phyloP scores from a whole-genome alignment of 2,329 filamentous ascomycete genomes.

The Trichoderma brevicompactum region DNA sequence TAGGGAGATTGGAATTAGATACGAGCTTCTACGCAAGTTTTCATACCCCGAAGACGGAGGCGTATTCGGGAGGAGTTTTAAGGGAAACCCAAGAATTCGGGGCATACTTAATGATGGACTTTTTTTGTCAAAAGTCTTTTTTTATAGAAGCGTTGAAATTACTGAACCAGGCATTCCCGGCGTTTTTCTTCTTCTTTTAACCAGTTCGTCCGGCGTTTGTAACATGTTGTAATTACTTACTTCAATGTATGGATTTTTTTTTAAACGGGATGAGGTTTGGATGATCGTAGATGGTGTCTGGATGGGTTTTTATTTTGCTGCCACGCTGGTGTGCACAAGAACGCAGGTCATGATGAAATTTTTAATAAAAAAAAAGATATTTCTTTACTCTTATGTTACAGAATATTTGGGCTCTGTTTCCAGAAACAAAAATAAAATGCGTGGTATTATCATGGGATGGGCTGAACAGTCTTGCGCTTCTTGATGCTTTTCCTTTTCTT shows the following conservation, averaged over 20 bases:
- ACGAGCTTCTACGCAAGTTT: not conserved
- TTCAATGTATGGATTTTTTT: not conserved
- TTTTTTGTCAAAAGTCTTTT: not conserved
- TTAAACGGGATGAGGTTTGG: not conserved
- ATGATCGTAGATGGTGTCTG: constrained; percentile 3
- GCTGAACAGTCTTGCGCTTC: not conserved
- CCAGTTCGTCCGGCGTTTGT: constrained; percentile 16
- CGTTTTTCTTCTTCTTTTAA: not conserved
- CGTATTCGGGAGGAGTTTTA: not conserved
- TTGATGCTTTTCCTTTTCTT: not conserved
- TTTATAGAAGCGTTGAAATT: constrained; percentile 9
- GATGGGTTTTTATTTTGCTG: not conserved
- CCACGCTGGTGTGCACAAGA: not conserved
- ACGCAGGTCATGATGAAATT: not conserved
- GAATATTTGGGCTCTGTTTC: not conserved
- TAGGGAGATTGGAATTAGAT: not conserved
- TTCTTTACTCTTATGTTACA: not conserved
- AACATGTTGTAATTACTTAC: constrained; percentile 9
- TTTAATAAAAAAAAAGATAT: not conserved
- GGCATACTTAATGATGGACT: not conserved
- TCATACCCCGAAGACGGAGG: not conserved
- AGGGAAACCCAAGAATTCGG: not conserved
- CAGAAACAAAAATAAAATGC: not conserved
- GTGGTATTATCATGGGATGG: not conserved
- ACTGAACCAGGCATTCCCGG: constrained; percentile 14